A percentile compares a stretch with the other conserved stretches of the same genome.
Evolutionary conservation across 257 asterid genomes (phyloP).

Genomic region (Solanum megistacrolobum): DNA sequence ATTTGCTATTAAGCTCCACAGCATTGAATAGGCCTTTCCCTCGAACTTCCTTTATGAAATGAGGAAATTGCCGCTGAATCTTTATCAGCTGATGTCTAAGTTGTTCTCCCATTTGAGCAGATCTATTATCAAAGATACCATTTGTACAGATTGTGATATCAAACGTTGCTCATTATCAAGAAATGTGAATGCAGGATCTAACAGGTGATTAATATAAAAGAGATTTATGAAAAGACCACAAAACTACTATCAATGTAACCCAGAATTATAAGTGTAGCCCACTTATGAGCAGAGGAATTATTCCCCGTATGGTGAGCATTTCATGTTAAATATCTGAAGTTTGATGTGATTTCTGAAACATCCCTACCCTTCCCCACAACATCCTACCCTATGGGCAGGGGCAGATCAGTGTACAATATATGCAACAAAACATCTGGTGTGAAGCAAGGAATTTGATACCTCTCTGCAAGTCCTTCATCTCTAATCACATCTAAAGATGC

Average conservation of each 20-base stretch:
- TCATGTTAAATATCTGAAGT: not conserved
- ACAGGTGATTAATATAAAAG: not conserved
- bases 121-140: constrained; percentile 24
- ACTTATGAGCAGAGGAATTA: not conserved
- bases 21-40: constrained; percentile 91
- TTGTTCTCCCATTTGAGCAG: constrained; percentile 66
- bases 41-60: constrained; percentile 67
- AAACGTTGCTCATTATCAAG: not conserved
- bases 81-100: constrained; percentile 49
- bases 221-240: not conserved
- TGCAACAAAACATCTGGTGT: not conserved
- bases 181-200: not conserved
- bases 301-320: not conserved
- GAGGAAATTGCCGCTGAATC: constrained; percentile 59
- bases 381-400: not conserved
- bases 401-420: not conserved
- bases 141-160: not conserved
- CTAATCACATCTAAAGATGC: constrained; percentile 46
- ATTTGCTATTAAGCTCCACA: constrained; percentile 70
- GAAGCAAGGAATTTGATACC: constrained; percentile 31
- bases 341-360: not conserved
- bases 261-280: not conserved
- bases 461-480: constrained; percentile 76
- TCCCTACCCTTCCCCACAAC: not conserved
- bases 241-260: not conserved